Conservation (phyloP, 2,329 filamentous ascomycete genomes). For the Thelonectria blattea region DNA sequence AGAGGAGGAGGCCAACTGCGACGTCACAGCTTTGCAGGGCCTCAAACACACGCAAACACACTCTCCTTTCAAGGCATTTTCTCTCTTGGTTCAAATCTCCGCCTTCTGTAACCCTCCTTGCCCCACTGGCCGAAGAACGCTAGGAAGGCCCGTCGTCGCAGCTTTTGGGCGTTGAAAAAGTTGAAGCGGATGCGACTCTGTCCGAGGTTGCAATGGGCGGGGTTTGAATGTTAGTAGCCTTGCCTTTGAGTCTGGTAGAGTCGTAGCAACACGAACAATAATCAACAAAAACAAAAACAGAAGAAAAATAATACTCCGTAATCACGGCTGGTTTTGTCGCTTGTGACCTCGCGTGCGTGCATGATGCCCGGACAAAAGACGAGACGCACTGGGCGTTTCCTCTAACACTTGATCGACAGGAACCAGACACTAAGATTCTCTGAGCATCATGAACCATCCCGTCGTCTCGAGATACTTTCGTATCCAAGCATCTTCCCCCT, state of each 20-base stretch:
- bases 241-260: background rate
- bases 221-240: background rate
- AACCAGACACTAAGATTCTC: constrained; percentile 4
- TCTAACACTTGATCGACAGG: constrained; percentile 22
- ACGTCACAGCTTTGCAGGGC: constrained; percentile 20
- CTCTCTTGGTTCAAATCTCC: too few species aligned
- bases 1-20: constrained; percentile 7
- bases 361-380: background rate
- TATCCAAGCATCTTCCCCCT: too few species aligned
- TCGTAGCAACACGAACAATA: background rate
- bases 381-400: constrained; percentile 9
- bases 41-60: constrained; percentile 1
- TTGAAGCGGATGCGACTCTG: constrained; percentile 8
- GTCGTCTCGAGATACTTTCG: background rate
- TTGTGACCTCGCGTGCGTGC: background rate
- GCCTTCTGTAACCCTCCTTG: background rate
- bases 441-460: background rate
- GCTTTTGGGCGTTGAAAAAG: constrained; percentile 4
- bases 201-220: constrained; percentile 8
- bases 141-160: constrained; percentile 19
- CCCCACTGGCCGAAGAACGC: constrained; percentile 5
- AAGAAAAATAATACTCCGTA: too few species aligned
- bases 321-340: too few species aligned
- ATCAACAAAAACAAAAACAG: background rate
- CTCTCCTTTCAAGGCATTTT: background rate